phyloP scores from a whole-genome alignment of 108 stramenopile species.

The Cafeteria roenbergensis region DNA sequence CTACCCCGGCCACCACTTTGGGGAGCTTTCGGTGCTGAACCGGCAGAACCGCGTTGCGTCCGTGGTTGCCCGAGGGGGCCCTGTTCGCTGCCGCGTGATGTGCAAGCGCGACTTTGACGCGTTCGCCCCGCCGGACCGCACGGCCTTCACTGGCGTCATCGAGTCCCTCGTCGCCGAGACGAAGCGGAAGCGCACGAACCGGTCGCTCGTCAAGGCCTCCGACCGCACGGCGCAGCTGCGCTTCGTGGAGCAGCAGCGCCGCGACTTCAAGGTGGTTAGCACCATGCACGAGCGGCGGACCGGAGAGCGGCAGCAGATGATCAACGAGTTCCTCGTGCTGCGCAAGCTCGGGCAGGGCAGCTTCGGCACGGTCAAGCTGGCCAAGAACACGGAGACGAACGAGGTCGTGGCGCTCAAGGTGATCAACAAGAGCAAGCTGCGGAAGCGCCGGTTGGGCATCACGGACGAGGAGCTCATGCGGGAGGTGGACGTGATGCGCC shows the following conservation, averaged over 20 bases:
- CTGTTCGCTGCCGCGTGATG: slow-evolving; percentile 5
- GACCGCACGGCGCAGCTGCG: neutral
- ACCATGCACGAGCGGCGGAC: neutral
- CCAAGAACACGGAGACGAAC: slow-evolving; percentile 1
- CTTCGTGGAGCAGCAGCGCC: neutral
- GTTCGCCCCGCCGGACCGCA: slow-evolving; percentile 2
- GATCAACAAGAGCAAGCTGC: slow-evolving; percentile 38
- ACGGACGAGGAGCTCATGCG: slow-evolving; percentile 32
- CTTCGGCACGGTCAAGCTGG: slow-evolving; percentile 15
- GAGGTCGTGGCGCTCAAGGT: slow-evolving; percentile 36
- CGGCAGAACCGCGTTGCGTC: slow-evolving; percentile 12
- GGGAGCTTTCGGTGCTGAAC: slow-evolving; percentile 11
- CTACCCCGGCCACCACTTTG: slow-evolving; percentile 18
- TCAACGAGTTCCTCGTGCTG: slow-evolving; percentile 17
- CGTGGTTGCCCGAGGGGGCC: slow-evolving; percentile 4
- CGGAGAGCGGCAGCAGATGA: neutral
- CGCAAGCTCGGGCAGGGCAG: slow-evolving; percentile 14
- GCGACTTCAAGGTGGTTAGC: slow-evolving; percentile 1
- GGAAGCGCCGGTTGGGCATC: slow-evolving; percentile 2
- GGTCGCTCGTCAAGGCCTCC: neutral
- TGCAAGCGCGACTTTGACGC: slow-evolving; percentile 11
- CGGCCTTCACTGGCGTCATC: slow-evolving; percentile 5
- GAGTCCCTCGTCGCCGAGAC: slow-evolving; percentile 7
- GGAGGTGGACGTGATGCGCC: slow-evolving; percentile 50
- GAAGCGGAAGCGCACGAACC: slow-evolving; percentile 2